phyloP scores from a whole-genome alignment of 768 basidiomycete genomes.

The Cystobasidium tubakii region DNA sequence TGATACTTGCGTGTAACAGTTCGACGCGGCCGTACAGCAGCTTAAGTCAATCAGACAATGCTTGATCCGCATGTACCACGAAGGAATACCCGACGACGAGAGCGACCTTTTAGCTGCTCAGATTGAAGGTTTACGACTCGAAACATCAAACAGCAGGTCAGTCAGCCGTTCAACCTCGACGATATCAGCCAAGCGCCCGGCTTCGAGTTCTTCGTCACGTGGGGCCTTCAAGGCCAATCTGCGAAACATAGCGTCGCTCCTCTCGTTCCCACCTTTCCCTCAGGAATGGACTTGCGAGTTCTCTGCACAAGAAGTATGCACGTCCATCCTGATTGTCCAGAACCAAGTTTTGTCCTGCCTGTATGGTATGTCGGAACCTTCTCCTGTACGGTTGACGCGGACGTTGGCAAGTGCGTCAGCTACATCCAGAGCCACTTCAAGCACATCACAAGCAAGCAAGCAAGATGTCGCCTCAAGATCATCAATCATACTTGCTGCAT shows the following conservation, averaged over 20 bases:
- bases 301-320: neutral
- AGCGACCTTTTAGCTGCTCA: neutral
- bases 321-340: neutral
- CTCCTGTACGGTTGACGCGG: neutral
- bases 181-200: neutral
- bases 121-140: neutral
- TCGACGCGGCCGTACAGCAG: constrained; percentile 8
- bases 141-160: neutral
- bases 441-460: neutral
- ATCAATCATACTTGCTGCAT: neutral
- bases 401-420: neutral
- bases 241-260: neutral
- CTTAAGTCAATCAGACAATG: neutral
- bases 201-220: neutral
- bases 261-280: neutral
- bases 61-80: neutral
- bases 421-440: neutral
- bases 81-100: neutral
- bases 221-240: neutral
- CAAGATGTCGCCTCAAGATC: neutral
- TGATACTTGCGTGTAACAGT: neutral
- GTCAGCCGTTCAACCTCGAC: neutral
- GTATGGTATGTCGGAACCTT: neutral
- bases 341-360: neutral
- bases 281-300: neutral